phyloP scores from a whole-genome alignment of 83 land plant genomes.

The Picea abies region DNA sequence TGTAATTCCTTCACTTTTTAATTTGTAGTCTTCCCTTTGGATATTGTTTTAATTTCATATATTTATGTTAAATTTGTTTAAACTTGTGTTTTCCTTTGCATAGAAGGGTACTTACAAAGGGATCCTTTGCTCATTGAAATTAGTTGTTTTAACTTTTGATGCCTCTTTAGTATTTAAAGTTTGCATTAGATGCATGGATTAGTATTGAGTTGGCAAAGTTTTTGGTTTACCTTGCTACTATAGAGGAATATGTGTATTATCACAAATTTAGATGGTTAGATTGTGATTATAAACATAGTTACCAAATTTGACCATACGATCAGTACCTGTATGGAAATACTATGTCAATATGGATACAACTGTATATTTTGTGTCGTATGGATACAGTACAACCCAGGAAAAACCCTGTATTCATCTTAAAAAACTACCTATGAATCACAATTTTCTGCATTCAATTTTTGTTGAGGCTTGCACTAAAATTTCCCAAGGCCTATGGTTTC shows the following conservation, averaged over 20 bases:
- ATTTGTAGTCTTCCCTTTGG: too few relatives aligned
- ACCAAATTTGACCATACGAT: too few relatives aligned
- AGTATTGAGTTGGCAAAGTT: background rate
- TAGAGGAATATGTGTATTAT: background rate
- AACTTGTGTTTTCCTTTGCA: background rate
- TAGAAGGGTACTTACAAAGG: background rate
- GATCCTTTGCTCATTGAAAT: background rate
- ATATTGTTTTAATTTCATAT: background rate
- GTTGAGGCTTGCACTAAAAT: too few relatives aligned
- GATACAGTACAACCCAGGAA: too few relatives aligned
- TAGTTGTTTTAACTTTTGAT: background rate
- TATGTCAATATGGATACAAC: too few relatives aligned
- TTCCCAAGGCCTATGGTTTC: too few relatives aligned
- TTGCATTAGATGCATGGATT: background rate
- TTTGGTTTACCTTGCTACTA: background rate
- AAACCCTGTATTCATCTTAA: too few relatives aligned
- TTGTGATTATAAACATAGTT: background rate
- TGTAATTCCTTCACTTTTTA: too few relatives aligned
- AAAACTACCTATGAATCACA: too few relatives aligned
- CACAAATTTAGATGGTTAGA: background rate
- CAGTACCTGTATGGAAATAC: too few relatives aligned
- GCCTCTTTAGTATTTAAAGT: background rate
- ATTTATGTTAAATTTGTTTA: background rate
- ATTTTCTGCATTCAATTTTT: too few relatives aligned
- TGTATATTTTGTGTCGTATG: too few relatives aligned